Evolutionary conservation across 345 rosid species (phyloP), one percentile per base, ranked within the genome.

Genomic region (Erysimum cheiranthoides): DNA sequence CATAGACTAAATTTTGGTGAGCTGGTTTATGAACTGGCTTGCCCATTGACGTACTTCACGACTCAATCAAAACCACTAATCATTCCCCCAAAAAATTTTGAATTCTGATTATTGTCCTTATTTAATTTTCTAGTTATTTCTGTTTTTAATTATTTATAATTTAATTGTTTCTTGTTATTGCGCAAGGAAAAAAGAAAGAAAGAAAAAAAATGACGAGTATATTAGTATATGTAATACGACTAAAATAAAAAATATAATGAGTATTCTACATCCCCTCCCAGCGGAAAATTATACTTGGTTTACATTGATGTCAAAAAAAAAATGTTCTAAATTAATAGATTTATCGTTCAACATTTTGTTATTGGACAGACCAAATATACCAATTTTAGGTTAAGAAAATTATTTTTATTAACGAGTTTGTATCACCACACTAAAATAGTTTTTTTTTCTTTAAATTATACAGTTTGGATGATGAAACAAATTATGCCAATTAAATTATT

Each of bases 21-120:
- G 80, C 76, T 77, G 76, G 53, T 64, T n/a, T 65, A 45, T 77
- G 76, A 71, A 71, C 80, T 65, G 76, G 76, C 76, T 65, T 63
- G 10, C 54, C 28, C 71, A 70, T 62, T 69, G 66, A 70, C 58
- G 70, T 68, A 52, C 66, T 69, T 61, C 58, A 76, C 35, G 72
- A 57, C 80, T 70, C 66, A 35, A 63, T 64, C 66, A 77, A 56
- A 77, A 36, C 38, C 66, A 46, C 30, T 46, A 63, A 56, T 70
- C 39, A 70, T 54, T 68, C 10, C 51, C 36, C 17, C 13, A 31
- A 11, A 42, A 6, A 65, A 30, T 13, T 46, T 63, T 71, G 72
- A 14, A 30, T 49, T 47, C 7, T 70, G 11, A 35, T 63, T 54
- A 36, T 31, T 51, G 32, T 40, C 6, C 2, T 30, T 18, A 27